Base-by-base conservation (phyloP, 495 filamentous ascomycete genomes). In the Penicillium taxi region DNA sequence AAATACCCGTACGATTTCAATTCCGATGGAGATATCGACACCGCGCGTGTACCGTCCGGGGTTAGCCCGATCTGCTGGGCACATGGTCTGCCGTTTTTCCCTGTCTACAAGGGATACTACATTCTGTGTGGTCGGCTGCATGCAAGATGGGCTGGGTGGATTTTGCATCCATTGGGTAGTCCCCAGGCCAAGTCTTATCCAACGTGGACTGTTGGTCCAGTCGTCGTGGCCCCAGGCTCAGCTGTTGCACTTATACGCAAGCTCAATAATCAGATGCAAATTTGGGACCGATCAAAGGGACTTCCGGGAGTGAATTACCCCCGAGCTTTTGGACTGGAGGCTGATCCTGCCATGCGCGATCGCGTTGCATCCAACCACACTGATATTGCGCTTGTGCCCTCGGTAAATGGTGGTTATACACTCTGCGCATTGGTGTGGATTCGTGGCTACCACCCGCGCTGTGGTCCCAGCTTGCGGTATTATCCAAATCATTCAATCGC, bases 21-120 rank as follows among this genome's bases (percentile, higher is more conserved):
- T 12, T 20, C 22, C 4, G 14, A 26, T 0, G 50, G 46, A 6
- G 39, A 50, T 19, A 50, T 53, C 18, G 13, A 39, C 17, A 34
- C 37, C 6, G 6, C 37, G 1, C 50, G 50, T 2, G 42, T 53
- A 13, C 37, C 50, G 0, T 44, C 42, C 1, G 50, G 47, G 4
- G 13, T 37, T 1, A 22, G 37, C 2, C 46, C 47, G 0, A 41
- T 50, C 2, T 16, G 39, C 26, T 53, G 46, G 46, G 50, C 50
- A n/a, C 47, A 53, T 15, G 50, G 50, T 0, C 14, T 53, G n/a
- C 50, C 50, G 1, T 47, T 44, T 26, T 47, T 53, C 37, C 50
- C 50, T 4, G 33, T 53, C 0, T 53, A 35, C 34, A 43, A 44
- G 13, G 50, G 46, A 0, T 53, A 53, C 13, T 53, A 53, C 26